Conservation (phyloP, 768 basidiomycete species). For the Plicaturopsis crispa region DNA sequence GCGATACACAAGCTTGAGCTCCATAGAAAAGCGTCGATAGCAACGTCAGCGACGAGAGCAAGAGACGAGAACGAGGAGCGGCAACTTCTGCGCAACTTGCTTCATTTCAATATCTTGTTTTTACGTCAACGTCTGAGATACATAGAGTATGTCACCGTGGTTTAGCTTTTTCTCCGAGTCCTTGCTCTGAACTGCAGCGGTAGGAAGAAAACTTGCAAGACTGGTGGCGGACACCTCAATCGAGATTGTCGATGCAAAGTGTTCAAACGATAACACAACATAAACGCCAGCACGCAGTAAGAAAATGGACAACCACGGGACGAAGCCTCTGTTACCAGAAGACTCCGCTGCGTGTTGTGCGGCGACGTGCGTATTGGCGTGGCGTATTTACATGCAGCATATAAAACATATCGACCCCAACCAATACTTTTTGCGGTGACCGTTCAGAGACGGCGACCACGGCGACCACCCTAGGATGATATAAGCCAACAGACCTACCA, state of each 20-base stretch:
- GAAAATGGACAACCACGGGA: conserved; percentile 62
- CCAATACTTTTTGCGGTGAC: too few species aligned
- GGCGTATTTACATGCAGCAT: conserved; percentile 22
- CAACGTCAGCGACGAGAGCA: conserved; percentile 1
- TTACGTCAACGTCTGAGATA: too few species aligned
- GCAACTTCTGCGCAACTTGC: conserved; percentile 21
- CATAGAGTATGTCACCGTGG: too few species aligned
- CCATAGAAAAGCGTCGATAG: conserved; percentile 24
- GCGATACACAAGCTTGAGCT: conserved; percentile 49
- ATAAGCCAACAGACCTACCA: neutral
- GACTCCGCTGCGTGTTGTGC: conserved; percentile 81
- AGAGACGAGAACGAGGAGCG: conserved; percentile 22
- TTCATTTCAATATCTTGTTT: too few species aligned
- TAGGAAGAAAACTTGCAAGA: neutral
- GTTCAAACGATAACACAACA: too few species aligned
- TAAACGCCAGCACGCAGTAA: too few species aligned
- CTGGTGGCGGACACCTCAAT: too few species aligned
- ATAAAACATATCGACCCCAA: too few species aligned
- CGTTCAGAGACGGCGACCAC: conserved; percentile 94
- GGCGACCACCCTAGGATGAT: conserved; percentile 81
- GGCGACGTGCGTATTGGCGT: conserved; percentile 60
- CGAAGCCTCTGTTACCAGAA: conserved; percentile 42
- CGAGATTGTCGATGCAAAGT: too few species aligned
- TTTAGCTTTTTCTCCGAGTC: too few species aligned
- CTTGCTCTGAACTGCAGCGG: too few species aligned